Evolutionary conservation across 176 grass and related monocot species (phyloP).

Genomic region (Pontederia paniculata): DNA sequence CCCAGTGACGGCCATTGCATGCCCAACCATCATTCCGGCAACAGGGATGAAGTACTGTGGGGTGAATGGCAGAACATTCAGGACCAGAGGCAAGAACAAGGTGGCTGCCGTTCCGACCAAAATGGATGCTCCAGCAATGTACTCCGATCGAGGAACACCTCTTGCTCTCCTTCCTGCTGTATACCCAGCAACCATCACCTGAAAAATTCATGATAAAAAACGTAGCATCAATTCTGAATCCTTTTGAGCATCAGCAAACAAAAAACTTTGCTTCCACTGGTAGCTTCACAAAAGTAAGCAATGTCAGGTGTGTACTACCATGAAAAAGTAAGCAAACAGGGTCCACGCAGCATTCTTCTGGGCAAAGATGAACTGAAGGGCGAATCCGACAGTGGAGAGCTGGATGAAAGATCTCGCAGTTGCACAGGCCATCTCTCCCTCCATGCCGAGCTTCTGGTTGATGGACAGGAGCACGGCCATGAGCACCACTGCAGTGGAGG

Average conservation of each 20-base stretch:
- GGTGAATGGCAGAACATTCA: not conserved
- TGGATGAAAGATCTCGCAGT: constrained; percentile 5
- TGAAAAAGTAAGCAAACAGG: constrained; percentile 10
- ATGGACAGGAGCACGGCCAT: constrained; percentile 1
- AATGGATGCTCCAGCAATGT: constrained; percentile 6
- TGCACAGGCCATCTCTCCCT: not conserved
- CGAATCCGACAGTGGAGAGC: constrained; percentile 7
- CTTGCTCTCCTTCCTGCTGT: constrained; percentile 1
- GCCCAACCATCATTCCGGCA: constrained; percentile 11
- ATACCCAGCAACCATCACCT: constrained; percentile 3
- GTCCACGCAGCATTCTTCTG: constrained; percentile 1
- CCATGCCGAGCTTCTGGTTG: not conserved
- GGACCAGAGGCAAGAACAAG: constrained; percentile 2
- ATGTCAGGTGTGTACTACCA: not conserved
- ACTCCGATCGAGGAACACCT: not conserved
- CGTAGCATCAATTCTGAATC: not conserved
- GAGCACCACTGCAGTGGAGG: not conserved
- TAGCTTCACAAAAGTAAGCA: not conserved
- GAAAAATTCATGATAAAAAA: not conserved
- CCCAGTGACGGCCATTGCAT: constrained; percentile 11
- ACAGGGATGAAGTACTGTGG: constrained; percentile 9
- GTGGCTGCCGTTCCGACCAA: constrained; percentile 1
- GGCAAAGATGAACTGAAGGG: constrained; percentile 11
- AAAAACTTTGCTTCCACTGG: not conserved
- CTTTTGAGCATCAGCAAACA: no score